Conservation (phyloP, 208 protist genomes). For the Trypanosoma vivax region DNA sequence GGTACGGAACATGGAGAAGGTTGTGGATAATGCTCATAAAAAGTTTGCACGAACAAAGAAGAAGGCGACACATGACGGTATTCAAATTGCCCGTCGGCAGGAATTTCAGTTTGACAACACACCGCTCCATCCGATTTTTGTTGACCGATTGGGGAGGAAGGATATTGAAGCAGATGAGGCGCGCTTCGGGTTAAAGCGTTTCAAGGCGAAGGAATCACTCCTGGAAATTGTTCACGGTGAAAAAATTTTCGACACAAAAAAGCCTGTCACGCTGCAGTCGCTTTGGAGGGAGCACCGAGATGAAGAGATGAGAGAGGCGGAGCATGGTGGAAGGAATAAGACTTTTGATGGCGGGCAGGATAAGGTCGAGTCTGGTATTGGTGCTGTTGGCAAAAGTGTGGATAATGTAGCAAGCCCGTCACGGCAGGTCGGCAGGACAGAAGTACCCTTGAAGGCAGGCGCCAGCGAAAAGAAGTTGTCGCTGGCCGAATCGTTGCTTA, state of each 20-base stretch:
- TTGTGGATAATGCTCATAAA: constrained; percentile 82
- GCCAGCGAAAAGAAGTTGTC: constrained; percentile 41
- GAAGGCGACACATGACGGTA: constrained; percentile 84
- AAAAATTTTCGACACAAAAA: constrained; percentile 63
- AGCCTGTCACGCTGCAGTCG: constrained; percentile 59
- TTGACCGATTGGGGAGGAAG: constrained; percentile 45
- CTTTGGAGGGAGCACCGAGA: constrained; percentile 22
- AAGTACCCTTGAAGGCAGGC: background rate
- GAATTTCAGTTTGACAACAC: constrained; percentile 75
- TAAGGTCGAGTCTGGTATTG: constrained; percentile 1
- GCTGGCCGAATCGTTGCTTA: constrained; percentile 73
- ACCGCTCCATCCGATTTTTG: constrained; percentile 78
- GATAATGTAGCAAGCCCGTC: no score
- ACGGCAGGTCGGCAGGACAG: background rate
- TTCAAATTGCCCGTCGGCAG: constrained; percentile 72
- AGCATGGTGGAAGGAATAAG: constrained; percentile 6
- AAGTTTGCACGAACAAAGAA: constrained; percentile 87
- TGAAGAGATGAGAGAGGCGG: constrained; percentile 5
- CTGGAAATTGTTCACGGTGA: constrained; percentile 76
- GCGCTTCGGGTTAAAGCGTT: constrained; percentile 63
- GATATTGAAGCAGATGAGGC: constrained; percentile 59
- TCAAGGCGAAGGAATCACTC: constrained; percentile 81
- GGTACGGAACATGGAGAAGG: constrained; percentile 68
- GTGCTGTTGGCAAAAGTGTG: background rate
- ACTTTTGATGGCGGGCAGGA: background rate